A percentile compares a stretch with the other conserved stretches of the same genome.
phyloP scores from a whole-genome alignment of 1,284 basidiomycete genomes.

The Mrakiaceae sp. region DNA sequence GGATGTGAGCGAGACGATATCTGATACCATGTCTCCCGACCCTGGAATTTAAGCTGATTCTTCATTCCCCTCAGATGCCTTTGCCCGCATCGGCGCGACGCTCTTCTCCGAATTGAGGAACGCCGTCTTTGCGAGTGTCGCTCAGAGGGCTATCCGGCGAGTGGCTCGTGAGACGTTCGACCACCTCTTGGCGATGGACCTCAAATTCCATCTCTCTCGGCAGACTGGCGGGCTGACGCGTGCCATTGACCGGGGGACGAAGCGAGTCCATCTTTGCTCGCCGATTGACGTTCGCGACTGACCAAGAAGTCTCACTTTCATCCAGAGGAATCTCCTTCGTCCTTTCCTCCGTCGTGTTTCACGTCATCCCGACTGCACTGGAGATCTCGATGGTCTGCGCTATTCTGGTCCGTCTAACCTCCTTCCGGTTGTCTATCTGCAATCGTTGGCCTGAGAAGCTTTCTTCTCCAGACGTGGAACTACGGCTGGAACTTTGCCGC shows the following conservation, averaged over 20 bases:
- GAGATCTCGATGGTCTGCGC: slow-evolving; percentile 97
- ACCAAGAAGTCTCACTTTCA: neutral
- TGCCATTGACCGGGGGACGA: slow-evolving; percentile 94
- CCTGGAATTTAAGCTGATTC: slow-evolving; percentile 5
- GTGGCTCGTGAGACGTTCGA: slow-evolving; percentile 90
- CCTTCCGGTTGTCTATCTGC: neutral
- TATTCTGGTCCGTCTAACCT: slow-evolving; percentile 55
- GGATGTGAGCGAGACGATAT: slow-evolving; percentile 55
- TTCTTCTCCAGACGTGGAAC: slow-evolving; percentile 63
- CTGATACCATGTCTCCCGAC: neutral
- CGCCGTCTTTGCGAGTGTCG: slow-evolving; percentile 91
- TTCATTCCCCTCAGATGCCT: slow-evolving; percentile 53
- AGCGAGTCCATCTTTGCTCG: slow-evolving; percentile 44
- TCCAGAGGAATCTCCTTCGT: slow-evolving; percentile 89
- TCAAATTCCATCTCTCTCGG: slow-evolving; percentile 82
- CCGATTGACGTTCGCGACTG: neutral
- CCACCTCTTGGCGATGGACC: slow-evolving; percentile 79
- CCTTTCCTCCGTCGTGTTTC: slow-evolving; percentile 84
- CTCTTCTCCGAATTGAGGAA: slow-evolving; percentile 87
- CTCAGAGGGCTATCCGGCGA: slow-evolving; percentile 84
- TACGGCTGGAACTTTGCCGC: slow-evolving; percentile 95
- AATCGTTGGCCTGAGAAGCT: neutral
- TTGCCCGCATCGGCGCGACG: slow-evolving; percentile 77
- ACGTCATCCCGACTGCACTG: slow-evolving; percentile 88
- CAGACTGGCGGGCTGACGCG: slow-evolving; percentile 93